Evolutionary conservation across 768 basidiomycete species (phyloP), one percentile per base, ranked within the genome.

Genomic region (Russula olivacea): DNA sequence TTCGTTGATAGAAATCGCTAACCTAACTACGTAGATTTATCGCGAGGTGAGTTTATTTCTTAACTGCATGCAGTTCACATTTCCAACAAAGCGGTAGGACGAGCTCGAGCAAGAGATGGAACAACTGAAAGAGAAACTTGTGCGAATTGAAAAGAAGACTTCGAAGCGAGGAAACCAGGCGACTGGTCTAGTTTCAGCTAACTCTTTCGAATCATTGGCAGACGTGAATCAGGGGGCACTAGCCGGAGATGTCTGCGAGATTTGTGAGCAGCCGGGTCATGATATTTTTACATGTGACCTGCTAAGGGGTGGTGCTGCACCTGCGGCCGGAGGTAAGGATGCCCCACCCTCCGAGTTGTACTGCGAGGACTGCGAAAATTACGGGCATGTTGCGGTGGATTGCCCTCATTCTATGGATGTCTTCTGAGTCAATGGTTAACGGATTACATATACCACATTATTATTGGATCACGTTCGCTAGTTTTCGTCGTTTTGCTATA

Each of bases 361-460:
- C 70, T 94, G 93, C 72, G 88, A 86, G 58, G 91, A 94, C 67
- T 94, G 93, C 71, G 93, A 93, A 76, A 82, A 82, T 61, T 79
- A 81, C 56, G 92, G 91, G 9, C 92, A 94, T 72, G 70, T 78
- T 41, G 83, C 91, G 6, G 81, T 80, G 40, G 82, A 92, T 64
- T 95, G 93, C 70, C 91, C 91, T 45, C 84, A 92, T 72, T 91
- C 91, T 12, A 74, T 86, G 73, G 93, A 95, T 74, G 88, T 94
- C 61, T 95, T 94, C 76, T 66, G 50, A 68, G 47, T 59, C 54
- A 25, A 30, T 28, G 28, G 38, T 47, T 40, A 34, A 54, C 15
- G 43, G 45, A 52, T 43, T 25, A 30, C 40, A 59, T 64, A 64
- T 56, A 55, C 55, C 28, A 57, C 49, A 41, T 55, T 36, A 54